These are phyloP conservation scores for Wickerhamiella sergipiensis DNA, from an alignment of 805 yeast genomes.

Conservation along the genomic window DNA sequence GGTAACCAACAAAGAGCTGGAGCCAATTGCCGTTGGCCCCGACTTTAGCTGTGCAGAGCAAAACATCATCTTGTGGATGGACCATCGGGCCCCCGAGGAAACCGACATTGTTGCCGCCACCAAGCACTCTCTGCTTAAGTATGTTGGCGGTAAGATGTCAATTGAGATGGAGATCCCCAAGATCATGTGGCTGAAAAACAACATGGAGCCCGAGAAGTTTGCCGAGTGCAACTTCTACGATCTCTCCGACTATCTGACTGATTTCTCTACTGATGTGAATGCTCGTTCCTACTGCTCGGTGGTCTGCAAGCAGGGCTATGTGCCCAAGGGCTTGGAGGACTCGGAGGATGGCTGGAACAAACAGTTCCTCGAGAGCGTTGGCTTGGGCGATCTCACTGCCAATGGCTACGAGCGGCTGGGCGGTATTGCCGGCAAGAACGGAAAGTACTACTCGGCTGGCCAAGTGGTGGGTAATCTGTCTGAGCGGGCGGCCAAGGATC, in stretches of 20 bases:
- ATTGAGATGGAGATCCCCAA: constrained; percentile 98
- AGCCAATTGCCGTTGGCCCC: constrained; percentile 85
- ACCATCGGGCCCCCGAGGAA: constrained; percentile 81
- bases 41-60: constrained; percentile 59
- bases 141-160: constrained; percentile 96
- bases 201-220: constrained; percentile 53
- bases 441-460: constrained; percentile 74
- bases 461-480: constrained; percentile 69
- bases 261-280: constrained; percentile 77
- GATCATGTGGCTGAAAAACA: constrained; percentile 86
- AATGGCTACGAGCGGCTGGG: constrained; percentile 72
- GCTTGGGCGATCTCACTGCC: constrained; percentile 61
- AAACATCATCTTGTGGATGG: constrained; percentile 95
- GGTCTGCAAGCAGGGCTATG: constrained; percentile 90
- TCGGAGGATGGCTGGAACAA: constrained; percentile 80
- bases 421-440: constrained; percentile 63
- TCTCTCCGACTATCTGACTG: constrained; percentile 81
- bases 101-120: constrained; percentile 72
- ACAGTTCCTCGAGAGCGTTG: constrained; percentile 56
- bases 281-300: constrained; percentile 81
- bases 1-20: constrained; percentile 53
- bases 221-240: constrained; percentile 69
- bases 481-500: constrained; percentile 54
- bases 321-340: constrained; percentile 84
- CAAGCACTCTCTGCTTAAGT: constrained; percentile 63